phyloP scores from a whole-genome alignment of 1,139 yeast genomes.

The Candida tropicalis region DNA sequence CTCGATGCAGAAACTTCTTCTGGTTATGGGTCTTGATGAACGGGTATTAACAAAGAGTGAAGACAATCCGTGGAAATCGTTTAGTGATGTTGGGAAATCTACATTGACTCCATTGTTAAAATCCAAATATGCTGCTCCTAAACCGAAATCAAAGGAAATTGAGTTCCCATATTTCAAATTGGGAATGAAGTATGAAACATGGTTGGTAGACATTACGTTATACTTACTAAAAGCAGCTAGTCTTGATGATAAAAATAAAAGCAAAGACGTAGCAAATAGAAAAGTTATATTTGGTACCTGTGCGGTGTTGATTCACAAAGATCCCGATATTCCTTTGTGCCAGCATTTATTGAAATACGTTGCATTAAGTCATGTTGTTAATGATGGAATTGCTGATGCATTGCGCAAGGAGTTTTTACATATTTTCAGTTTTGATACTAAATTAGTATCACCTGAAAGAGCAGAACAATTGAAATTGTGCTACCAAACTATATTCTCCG shows the following conservation, averaged over 20 bases:
- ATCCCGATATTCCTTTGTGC: conserved; percentile 70
- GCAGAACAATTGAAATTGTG: conserved; percentile 62
- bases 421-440: conserved; percentile 51
- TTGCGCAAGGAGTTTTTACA: conserved; percentile 59
- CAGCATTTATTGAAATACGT: conserved; percentile 80
- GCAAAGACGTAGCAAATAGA: conserved; percentile 11
- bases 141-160: conserved; percentile 40
- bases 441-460: conserved; percentile 47
- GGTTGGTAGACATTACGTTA: conserved; percentile 74
- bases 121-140: conserved; percentile 64
- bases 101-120: conserved; percentile 75
- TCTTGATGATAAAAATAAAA: conserved; percentile 13
- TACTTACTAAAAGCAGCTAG: conserved; percentile 57
- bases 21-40: conserved; percentile 58
- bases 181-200: conserved; percentile 45
- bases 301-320: conserved; percentile 60
- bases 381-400: conserved; percentile 43
- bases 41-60: conserved; percentile 29
- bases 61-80: conserved; percentile 53
- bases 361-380: conserved; percentile 64
- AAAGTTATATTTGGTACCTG: conserved; percentile 63
- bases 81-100: conserved; percentile 69
- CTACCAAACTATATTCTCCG: conserved; percentile 72
- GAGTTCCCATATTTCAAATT: conserved; percentile 37
- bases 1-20: conserved; percentile 85